phyloP scores from a whole-genome alignment of 305 asterid species.

The Fraxinus velutina region DNA sequence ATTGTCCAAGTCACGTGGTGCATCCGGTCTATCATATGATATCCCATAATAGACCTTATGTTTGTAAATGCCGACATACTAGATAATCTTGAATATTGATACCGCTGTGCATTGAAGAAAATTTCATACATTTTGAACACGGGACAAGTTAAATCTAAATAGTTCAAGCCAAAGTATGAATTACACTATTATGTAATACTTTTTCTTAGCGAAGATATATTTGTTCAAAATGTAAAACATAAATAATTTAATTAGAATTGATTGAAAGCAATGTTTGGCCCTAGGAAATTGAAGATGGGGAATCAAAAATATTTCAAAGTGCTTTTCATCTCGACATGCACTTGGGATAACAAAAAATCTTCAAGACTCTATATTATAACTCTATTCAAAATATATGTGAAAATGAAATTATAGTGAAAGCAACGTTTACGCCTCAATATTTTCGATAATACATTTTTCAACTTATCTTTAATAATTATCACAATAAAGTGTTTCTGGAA shows the following conservation, averaged over 20 bases:
- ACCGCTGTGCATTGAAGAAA: neutral
- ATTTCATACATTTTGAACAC: neutral
- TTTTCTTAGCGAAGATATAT: neutral
- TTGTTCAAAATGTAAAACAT: neutral
- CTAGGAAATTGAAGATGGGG: neutral
- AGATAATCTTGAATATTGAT: neutral
- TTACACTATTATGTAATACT: no score
- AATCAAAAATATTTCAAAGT: neutral
- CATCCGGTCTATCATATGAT: neutral
- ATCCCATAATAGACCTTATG: neutral
- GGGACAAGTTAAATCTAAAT: neutral
- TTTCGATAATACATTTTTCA: neutral
- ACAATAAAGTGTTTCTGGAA: neutral
- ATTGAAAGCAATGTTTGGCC: neutral
- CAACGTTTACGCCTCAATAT: neutral
- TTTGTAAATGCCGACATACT: neutral
- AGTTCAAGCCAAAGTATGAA: neutral
- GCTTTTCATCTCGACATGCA: neutral
- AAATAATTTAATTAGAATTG: neutral
- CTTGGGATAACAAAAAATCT: neutral
- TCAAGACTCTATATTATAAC: no score
- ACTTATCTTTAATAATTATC: no score
- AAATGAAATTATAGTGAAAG: neutral
- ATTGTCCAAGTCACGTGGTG: neutral
- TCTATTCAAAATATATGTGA: neutral